Conservation (phyloP, 176 grass and related monocot genomes). For the Rhipidocladum racemiflorum region DNA sequence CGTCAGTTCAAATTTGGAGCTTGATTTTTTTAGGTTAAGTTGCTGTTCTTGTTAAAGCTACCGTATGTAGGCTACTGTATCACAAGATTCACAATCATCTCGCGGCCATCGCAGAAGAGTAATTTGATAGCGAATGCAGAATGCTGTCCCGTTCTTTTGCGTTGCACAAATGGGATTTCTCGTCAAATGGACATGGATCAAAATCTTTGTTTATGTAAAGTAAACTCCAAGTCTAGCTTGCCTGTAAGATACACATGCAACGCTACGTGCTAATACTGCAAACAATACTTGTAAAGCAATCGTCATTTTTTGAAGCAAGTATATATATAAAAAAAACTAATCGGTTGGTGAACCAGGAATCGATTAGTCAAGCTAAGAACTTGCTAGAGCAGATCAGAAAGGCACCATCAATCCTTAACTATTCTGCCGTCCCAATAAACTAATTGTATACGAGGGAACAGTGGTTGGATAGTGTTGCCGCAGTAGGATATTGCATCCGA, state of each 20-base stretch:
- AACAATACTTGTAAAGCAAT: neutral
- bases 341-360: slow-evolving; percentile 15
- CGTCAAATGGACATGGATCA: neutral
- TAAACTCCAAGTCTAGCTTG: slow-evolving; percentile 23
- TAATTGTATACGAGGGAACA: neutral
- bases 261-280: too few species aligned
- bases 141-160: neutral
- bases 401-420: too few species aligned
- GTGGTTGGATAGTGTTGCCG: neutral
- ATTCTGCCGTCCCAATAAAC: slow-evolving; percentile 17
- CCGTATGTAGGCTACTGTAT: neutral
- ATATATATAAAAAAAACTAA: neutral
- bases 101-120: neutral
- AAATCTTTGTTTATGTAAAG: neutral
- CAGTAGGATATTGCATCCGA: neutral
- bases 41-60: too few species aligned
- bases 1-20: neutral
- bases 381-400: neutral
- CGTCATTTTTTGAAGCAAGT: neutral
- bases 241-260: neutral
- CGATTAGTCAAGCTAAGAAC: slow-evolving; percentile 8
- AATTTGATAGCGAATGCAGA: neutral
- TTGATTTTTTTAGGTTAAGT: too few species aligned
- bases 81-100: neutral
- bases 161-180: neutral